Evolutionary conservation across 176 grass and related monocot genomes (phyloP), one percentile per base, ranked within the genome.

Genomic region (Miscanthus lutarioriparius): DNA sequence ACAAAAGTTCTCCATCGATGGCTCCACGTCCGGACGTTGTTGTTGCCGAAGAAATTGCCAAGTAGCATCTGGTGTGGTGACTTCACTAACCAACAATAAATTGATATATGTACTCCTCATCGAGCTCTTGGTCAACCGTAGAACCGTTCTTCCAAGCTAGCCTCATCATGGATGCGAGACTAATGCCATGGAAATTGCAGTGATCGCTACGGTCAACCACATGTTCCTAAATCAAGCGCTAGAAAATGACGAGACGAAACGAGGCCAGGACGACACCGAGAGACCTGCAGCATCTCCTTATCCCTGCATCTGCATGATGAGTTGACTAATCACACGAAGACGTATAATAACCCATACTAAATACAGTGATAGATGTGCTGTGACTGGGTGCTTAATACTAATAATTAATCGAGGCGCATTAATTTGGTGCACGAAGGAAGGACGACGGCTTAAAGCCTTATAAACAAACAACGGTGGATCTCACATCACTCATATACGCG

Each of bases 391-490:
- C 20, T 58, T 59, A 23, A 9, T n/a, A 30, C 28, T 30, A 7
- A 11, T 25, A 61, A 61, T 61, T 25, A 54, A 54, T 54, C 6
- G 17, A 22, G 17, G 51, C 19, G 19, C 51, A 54, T 53, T 51
- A 51, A 19, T 51, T 51, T 4, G 16, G 48, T 51, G 48, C 48
- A 51, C 48, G 48, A 51, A 45, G 43, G 43, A 36, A 65, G 26
- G 48, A 33, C 11, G 56, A 75, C 70, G 14, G 75, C 15, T 68
- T 35, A 33, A 35, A 35, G 33, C 33, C 33, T 35, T 35, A 35
- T 35, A 44, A 66, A 88, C n/a, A n/a, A n/a, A n/a, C 59, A 64
- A 51, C 76, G 3, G 54, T 64, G 28, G 32, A 19, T 78, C 23
- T 51, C 40, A 30, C 53, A 30, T 73, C 6, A 20, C 49, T 54